These are phyloP conservation scores for Chimonanthus salicifolius DNA, from an alignment of 164 flowering plant species.

Conservation along the genomic window DNA sequence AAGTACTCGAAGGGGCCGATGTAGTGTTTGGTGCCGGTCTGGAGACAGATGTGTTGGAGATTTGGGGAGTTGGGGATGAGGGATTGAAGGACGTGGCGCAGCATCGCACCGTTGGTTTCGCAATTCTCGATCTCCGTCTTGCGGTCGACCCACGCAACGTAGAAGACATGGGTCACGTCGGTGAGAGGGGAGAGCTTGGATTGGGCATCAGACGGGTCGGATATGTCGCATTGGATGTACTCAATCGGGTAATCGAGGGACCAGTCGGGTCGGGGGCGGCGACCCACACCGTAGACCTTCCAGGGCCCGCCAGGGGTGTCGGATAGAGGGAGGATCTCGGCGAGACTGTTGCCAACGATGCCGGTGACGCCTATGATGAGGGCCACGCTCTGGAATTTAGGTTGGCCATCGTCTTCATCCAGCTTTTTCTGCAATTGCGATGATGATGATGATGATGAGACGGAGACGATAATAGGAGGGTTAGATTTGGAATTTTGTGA, in stretches of 20 bases:
- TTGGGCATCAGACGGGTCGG: slow-evolving; percentile 35
- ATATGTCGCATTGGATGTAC: slow-evolving; percentile 71
- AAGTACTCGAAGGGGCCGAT: slow-evolving; percentile 41
- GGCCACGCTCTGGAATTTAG: slow-evolving; percentile 45
- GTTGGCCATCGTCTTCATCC: slow-evolving; percentile 29
- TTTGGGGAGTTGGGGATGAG: slow-evolving; percentile 55
- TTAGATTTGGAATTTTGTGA: background rate
- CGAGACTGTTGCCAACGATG: slow-evolving; percentile 73
- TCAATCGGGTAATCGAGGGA: slow-evolving; percentile 48
- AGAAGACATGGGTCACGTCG: slow-evolving; percentile 77
- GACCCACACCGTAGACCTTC: slow-evolving; percentile 87
- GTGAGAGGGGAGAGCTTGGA: slow-evolving; percentile 52
- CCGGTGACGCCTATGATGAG: slow-evolving; percentile 76
- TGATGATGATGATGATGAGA: background rate
- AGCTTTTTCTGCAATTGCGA: slow-evolving; percentile 40
- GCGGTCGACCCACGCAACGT: slow-evolving; percentile 48
- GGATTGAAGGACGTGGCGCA: slow-evolving; percentile 52
- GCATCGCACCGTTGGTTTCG: slow-evolving; percentile 46
- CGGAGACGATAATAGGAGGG: background rate
- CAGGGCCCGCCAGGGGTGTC: slow-evolving; percentile 93
- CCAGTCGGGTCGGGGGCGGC: slow-evolving; percentile 65
- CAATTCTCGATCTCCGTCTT: slow-evolving; percentile 43
- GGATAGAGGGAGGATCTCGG: slow-evolving; percentile 70
- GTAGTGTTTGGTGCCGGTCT: slow-evolving; percentile 67
- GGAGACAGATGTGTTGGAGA: slow-evolving; percentile 61